These are phyloP conservation scores for Fusarium humuli DNA, from an alignment of 2,329 filamentous ascomycete genomes.

Conservation along the genomic window DNA sequence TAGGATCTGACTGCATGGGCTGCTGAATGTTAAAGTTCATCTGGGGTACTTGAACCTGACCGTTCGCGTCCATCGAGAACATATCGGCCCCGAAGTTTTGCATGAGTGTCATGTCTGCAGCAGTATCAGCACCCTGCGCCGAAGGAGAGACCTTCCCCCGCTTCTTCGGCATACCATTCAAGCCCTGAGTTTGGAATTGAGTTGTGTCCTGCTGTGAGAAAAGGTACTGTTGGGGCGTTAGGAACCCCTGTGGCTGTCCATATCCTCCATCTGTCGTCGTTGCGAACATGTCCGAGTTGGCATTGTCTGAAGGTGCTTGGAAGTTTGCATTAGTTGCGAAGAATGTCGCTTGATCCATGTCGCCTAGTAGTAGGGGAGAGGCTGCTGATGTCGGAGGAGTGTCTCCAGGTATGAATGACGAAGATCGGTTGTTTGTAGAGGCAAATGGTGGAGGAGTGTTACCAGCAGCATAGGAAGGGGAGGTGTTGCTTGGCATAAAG, in stretches of 20 bases:
- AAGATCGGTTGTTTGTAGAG: constrained; percentile 19
- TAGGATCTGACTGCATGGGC: constrained; percentile 51
- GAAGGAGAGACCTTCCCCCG: constrained; percentile 15
- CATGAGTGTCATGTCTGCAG: constrained; percentile 50
- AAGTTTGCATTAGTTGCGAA: constrained; percentile 52
- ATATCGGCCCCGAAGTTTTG: constrained; percentile 49
- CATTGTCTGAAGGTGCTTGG: constrained; percentile 35
- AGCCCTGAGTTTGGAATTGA: constrained; percentile 40
- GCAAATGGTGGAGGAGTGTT: constrained; percentile 40
- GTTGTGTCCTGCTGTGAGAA: constrained; percentile 50
- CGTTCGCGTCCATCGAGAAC: constrained; percentile 40
- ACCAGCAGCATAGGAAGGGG: constrained; percentile 28
- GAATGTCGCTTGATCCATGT: constrained; percentile 54
- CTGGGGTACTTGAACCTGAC: constrained; percentile 47
- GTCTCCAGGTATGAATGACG: constrained; percentile 37
- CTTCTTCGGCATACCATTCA: constrained; percentile 42
- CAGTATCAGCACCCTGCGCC: constrained; percentile 37
- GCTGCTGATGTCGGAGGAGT: constrained; percentile 49
- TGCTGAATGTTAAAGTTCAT: constrained; percentile 54
- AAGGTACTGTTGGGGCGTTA: constrained; percentile 56
- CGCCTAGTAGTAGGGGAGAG: constrained; percentile 57
- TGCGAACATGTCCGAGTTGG: constrained; percentile 47
- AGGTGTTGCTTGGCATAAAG: constrained; percentile 22
- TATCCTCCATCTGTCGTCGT: constrained; percentile 50
- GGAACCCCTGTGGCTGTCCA: constrained; percentile 48